Conservation (phyloP, 257 asterid species). For the Rauvolfia tetraphylla region DNA sequence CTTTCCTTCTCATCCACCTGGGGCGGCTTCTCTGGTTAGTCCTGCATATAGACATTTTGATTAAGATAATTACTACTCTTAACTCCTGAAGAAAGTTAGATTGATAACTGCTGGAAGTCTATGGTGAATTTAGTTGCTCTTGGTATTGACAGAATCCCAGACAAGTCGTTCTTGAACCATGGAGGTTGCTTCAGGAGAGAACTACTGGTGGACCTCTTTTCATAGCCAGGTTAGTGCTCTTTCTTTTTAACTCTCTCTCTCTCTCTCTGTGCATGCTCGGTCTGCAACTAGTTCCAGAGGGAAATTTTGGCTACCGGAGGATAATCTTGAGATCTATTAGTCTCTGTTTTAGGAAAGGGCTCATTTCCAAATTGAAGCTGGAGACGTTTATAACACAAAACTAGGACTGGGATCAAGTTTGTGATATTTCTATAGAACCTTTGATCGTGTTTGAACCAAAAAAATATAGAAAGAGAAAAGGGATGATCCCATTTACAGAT, state of each 20-base stretch:
- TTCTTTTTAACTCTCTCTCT: neutral
- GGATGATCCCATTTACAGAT: too few relatives aligned
- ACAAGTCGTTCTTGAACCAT: constrained; percentile 33
- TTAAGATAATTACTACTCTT: neutral
- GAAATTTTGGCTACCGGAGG: neutral
- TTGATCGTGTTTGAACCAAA: neutral
- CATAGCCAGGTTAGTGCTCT: constrained; percentile 34
- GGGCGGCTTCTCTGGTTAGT: constrained; percentile 16
- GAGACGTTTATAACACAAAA: neutral
- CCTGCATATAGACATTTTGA: neutral
- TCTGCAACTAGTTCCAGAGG: neutral
- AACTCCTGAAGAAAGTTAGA: neutral
- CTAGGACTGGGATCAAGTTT: too few relatives aligned
- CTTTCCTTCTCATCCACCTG: neutral
- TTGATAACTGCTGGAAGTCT: neutral
- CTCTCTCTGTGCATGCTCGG: neutral
- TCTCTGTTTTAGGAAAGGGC: neutral
- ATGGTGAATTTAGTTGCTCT: neutral
- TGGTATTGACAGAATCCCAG: constrained; percentile 34
- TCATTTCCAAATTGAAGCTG: neutral
- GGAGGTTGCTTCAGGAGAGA: constrained; percentile 39
- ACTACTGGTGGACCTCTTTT: constrained; percentile 25
- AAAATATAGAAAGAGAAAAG: too few relatives aligned
- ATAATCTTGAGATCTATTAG: neutral
- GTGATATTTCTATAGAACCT: neutral